phyloP scores from a whole-genome alignment of 495 filamentous ascomycete species.

The Penicillium mononematosum region DNA sequence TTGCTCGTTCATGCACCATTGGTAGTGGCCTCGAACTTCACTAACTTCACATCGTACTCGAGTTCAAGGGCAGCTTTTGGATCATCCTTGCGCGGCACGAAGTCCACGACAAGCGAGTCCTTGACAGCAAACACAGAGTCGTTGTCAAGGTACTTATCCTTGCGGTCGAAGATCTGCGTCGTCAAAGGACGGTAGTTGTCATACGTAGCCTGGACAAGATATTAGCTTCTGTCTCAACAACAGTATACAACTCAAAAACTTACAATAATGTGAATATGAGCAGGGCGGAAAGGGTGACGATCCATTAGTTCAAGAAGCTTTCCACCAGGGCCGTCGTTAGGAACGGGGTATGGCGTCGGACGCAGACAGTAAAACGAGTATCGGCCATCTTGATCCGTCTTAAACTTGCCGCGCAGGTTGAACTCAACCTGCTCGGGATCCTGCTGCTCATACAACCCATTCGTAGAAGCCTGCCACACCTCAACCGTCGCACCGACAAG shows the following conservation, averaged over 20 bases:
- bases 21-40: constrained; percentile 12
- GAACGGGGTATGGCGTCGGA: constrained; percentile 71
- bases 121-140: constrained; percentile 79
- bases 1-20: constrained; percentile 12
- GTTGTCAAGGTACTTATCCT: constrained; percentile 59
- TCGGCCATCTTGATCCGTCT: constrained; percentile 60
- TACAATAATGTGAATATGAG: constrained; percentile 83
- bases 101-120: constrained; percentile 68
- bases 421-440: constrained; percentile 68
- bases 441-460: constrained; percentile 80
- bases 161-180: constrained; percentile 72
- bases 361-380: constrained; percentile 68
- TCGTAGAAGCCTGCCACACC: constrained; percentile 74
- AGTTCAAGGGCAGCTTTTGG: constrained; percentile 67
- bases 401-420: constrained; percentile 72
- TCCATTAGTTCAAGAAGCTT: constrained; percentile 57
- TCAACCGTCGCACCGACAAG: constrained; percentile 65
- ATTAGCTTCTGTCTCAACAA: constrained; percentile 13
- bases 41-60: constrained; percentile 48
- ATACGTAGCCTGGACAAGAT: constrained; percentile 34
- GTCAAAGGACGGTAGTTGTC: constrained; percentile 58
- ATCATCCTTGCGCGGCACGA: constrained; percentile 58
- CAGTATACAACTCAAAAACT: constrained; percentile 16
- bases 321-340: constrained; percentile 58
- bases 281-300: constrained; percentile 76